Percentiles rank a stretch among this genome's conserved stretches.
phyloP scores from a whole-genome alignment of 148 eudicot species.

The Rhododendron kiyosumense region DNA sequence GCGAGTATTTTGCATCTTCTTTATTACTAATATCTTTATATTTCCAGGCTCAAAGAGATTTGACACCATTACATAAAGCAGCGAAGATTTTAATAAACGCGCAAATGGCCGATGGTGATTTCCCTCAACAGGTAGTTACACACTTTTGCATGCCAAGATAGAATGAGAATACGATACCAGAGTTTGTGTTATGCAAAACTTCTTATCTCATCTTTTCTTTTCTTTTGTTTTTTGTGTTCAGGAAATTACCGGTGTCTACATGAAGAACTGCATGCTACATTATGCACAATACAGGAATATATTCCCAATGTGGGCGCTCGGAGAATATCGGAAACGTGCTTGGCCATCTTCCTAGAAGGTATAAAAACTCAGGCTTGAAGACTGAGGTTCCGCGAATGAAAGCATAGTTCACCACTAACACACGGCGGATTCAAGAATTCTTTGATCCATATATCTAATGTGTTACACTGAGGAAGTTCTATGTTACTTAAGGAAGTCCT shows the following conservation, averaged over 20 bases:
- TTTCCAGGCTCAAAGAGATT: constrained; percentile 40
- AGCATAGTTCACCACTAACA: background rate
- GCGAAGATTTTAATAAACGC: constrained; percentile 43
- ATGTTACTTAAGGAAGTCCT: background rate
- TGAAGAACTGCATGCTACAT: constrained; percentile 52
- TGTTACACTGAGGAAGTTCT: background rate
- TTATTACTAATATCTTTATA: background rate
- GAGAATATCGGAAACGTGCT: background rate
- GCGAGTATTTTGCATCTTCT: background rate
- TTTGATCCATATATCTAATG: background rate
- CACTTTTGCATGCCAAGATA: background rate
- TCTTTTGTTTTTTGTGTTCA: background rate
- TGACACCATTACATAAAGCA: constrained; percentile 41
- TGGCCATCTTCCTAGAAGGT: constrained; percentile 16
- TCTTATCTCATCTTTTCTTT: background rate
- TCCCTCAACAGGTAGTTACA: constrained; percentile 40
- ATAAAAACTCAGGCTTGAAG: background rate
- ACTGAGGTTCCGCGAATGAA: background rate
- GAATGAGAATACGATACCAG: background rate
- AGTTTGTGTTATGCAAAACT: background rate
- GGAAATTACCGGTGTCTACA: constrained; percentile 46
- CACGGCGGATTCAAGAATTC: background rate
- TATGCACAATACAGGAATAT: constrained; percentile 44
- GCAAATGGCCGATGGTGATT: constrained; percentile 49
- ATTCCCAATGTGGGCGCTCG: constrained; percentile 16